Evolutionary conservation across 768 basidiomycete genomes (phyloP).

Genomic region (Suillus spraguei): DNA sequence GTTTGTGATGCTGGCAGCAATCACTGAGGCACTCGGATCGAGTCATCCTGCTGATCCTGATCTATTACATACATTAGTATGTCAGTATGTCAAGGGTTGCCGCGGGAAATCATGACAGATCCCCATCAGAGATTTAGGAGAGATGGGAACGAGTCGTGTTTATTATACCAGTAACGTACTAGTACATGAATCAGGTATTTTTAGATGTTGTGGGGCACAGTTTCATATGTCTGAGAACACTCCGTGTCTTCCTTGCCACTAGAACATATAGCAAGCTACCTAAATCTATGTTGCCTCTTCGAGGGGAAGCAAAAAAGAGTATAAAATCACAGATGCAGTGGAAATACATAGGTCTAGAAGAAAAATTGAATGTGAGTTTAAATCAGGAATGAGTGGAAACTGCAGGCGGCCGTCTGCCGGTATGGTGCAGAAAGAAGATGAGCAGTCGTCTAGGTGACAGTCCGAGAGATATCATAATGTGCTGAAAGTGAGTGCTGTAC

Average conservation of each 20-base stretch:
- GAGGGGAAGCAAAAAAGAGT: not conserved
- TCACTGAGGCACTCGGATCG: not conserved
- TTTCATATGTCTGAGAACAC: not conserved
- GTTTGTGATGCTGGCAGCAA: not conserved
- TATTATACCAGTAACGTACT: no score
- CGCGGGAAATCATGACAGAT: not conserved
- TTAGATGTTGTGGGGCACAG: not conserved
- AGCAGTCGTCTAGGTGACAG: conserved; percentile 10
- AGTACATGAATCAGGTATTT: not conserved
- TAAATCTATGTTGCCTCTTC: conserved; percentile 11
- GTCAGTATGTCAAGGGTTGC: not conserved
- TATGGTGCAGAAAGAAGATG: conserved; percentile 6
- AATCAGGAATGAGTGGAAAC: conserved; percentile 12
- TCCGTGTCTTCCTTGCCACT: not conserved
- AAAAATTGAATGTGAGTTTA: conserved; percentile 8
- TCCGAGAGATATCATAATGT: conserved; percentile 12
- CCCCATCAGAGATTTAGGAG: not conserved
- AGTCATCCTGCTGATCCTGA: conserved; percentile 3
- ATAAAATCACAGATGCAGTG: conserved; percentile 11
- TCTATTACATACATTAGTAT: not conserved
- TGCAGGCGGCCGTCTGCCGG: conserved; percentile 5
- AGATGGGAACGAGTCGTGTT: not conserved
- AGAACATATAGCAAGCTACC: conserved; percentile 5
- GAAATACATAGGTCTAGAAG: conserved; percentile 12
- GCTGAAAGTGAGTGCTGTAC: conserved; percentile 6